Percentiles rank a stretch among this genome's conserved stretches.
Conservation (phyloP, 1,284 basidiomycete genomes). For the Grifola frondosa region DNA sequence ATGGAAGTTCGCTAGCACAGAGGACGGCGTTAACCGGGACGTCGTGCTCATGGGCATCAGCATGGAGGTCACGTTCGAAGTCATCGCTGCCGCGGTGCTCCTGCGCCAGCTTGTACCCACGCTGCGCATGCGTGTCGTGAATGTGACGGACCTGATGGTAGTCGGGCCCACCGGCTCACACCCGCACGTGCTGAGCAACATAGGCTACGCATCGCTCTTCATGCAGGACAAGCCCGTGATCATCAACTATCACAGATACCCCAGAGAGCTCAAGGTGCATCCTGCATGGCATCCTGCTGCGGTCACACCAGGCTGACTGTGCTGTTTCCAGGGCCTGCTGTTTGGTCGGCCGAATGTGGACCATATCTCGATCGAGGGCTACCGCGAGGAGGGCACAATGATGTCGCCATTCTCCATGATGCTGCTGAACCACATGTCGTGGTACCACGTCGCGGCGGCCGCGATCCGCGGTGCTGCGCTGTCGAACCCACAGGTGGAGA, state of each 20-base stretch:
- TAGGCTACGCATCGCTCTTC: slow-evolving; percentile 70
- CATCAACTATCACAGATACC: slow-evolving; percentile 88
- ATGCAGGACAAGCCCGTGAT: slow-evolving; percentile 71
- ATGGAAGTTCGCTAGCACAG: slow-evolving; percentile 75
- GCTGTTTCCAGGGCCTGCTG: slow-evolving; percentile 48
- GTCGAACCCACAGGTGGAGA: slow-evolving; percentile 51
- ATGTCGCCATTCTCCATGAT: slow-evolving; percentile 77
- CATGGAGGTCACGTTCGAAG: slow-evolving; percentile 75
- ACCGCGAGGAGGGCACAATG: slow-evolving; percentile 69
- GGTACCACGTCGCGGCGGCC: slow-evolving; percentile 59
- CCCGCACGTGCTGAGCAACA: slow-evolving; percentile 72
- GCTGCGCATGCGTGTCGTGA: slow-evolving; percentile 77
- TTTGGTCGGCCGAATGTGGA: slow-evolving; percentile 53
- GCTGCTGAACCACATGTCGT: slow-evolving; percentile 63
- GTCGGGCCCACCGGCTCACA: slow-evolving; percentile 66
- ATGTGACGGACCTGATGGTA: slow-evolving; percentile 85
- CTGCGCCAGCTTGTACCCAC: slow-evolving; percentile 61
- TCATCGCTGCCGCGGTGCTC: slow-evolving; percentile 74
- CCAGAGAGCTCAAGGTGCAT: slow-evolving; percentile 50
- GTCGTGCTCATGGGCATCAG: slow-evolving; percentile 74
- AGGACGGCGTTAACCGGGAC: slow-evolving; percentile 63
- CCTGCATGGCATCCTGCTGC: not conserved
- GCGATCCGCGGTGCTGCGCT: slow-evolving; percentile 55
- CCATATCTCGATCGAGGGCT: slow-evolving; percentile 55
- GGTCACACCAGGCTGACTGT: not conserved